Evolutionary conservation across 257 asterid genomes (phyloP).

Genomic region (Coffea canephora): DNA sequence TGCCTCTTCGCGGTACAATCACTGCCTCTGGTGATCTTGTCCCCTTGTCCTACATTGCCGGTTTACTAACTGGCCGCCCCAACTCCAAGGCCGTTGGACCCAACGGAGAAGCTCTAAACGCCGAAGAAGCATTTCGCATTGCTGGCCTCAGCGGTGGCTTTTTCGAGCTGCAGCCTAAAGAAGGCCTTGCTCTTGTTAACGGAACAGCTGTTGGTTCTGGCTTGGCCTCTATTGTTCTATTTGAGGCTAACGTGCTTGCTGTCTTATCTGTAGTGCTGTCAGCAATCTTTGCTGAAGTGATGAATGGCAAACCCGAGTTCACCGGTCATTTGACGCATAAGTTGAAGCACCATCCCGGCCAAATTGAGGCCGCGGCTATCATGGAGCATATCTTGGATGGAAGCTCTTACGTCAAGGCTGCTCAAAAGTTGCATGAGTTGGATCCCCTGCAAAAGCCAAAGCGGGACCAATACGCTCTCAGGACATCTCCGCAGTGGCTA

Average conservation of each 20-base stretch:
- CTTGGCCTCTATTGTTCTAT: constrained; percentile 49
- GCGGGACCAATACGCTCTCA: constrained; percentile 50
- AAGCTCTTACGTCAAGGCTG: constrained; percentile 39
- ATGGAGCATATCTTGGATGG: constrained; percentile 53
- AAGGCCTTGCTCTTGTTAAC: constrained; percentile 53
- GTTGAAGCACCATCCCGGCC: constrained; percentile 53
- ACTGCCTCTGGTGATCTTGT: constrained; percentile 53
- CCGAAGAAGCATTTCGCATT: constrained; percentile 40
- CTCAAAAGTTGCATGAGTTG: constrained; percentile 40
- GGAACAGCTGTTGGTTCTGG: constrained; percentile 58
- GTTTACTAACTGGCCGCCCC: constrained; percentile 45
- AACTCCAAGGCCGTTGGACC: constrained; percentile 51
- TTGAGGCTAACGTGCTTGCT: constrained; percentile 38
- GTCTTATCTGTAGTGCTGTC: constrained; percentile 42
- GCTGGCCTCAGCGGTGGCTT: constrained; percentile 37
- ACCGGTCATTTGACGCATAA: constrained; percentile 53
- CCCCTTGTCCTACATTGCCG: constrained; percentile 50
- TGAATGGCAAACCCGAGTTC: constrained; percentile 53
- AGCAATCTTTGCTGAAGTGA: constrained; percentile 52
- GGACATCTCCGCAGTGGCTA: constrained; percentile 54
- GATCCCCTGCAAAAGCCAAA: constrained; percentile 52
- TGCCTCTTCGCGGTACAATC: constrained; percentile 57
- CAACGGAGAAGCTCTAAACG: constrained; percentile 35
- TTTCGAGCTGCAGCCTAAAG: constrained; percentile 51
- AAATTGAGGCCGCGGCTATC: constrained; percentile 56